Percentiles rank a stretch among this genome's conserved stretches.
Conservation (phyloP, 2,329 filamentous ascomycete genomes). For the Penicillium sp. region DNA sequence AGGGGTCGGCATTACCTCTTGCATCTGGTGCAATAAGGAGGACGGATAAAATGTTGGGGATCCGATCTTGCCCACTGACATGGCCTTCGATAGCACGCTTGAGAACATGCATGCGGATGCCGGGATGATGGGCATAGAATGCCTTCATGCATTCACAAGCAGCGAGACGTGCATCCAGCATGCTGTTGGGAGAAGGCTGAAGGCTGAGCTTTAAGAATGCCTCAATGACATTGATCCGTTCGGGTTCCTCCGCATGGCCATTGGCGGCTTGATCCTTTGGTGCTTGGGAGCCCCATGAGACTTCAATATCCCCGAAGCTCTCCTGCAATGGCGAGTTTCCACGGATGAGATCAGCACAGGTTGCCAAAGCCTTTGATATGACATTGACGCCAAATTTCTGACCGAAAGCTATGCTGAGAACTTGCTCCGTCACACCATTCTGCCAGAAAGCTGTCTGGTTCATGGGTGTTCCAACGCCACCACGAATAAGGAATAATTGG, state of each 20-base stretch:
- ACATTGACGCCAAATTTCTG: constrained; percentile 73
- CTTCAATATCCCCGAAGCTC: constrained; percentile 83
- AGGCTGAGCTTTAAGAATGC: constrained; percentile 83
- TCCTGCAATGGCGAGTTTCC: constrained; percentile 82
- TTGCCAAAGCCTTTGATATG: constrained; percentile 80
- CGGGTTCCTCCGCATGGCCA: constrained; percentile 54
- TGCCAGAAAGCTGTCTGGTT: constrained; percentile 89
- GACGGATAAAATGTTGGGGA: constrained; percentile 85
- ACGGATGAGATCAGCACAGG: constrained; percentile 86
- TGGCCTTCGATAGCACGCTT: constrained; percentile 88
- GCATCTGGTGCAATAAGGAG: constrained; percentile 69
- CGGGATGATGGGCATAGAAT: constrained; percentile 80
- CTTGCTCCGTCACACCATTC: constrained; percentile 75
- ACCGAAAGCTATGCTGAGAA: constrained; percentile 81
- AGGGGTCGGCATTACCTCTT: constrained; percentile 73
- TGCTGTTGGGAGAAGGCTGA: constrained; percentile 64
- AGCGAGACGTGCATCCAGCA: constrained; percentile 80
- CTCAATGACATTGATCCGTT: constrained; percentile 86
- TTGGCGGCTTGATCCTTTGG: constrained; percentile 35
- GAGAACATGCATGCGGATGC: constrained; percentile 84
- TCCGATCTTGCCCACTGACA: constrained; percentile 73
- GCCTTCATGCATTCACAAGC: constrained; percentile 90
- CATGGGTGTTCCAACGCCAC: constrained; percentile 76
- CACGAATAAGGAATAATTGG: constrained; percentile 79
- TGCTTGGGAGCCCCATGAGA: constrained; percentile 51